Conservation (phyloP, 2,329 filamentous ascomycete species). For the Emergomyces pasteurianus region DNA sequence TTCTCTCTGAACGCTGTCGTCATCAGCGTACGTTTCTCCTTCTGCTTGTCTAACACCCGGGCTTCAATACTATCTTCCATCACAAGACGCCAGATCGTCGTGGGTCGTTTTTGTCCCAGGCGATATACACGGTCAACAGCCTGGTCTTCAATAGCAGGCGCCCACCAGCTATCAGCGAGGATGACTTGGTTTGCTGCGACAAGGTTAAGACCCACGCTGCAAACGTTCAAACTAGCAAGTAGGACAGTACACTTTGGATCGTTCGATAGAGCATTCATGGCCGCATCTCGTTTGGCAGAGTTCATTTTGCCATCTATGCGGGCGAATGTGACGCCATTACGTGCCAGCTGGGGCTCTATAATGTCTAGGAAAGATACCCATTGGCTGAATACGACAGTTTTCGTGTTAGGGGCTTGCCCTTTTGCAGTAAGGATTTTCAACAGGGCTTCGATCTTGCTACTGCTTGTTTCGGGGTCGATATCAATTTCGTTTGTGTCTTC, state of each 20-base stretch:
- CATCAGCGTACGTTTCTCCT: conserved; percentile 66
- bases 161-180: conserved; percentile 80
- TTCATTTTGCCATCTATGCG: conserved; percentile 75
- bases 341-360: conserved; percentile 55
- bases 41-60: conserved; percentile 64
- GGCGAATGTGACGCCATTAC: conserved; percentile 49
- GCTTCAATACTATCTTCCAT: conserved; percentile 75
- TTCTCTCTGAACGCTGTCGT: conserved; percentile 66
- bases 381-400: conserved; percentile 72
- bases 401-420: conserved; percentile 52
- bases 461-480: conserved; percentile 53
- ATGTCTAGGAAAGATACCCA: conserved; percentile 71
- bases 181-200: conserved; percentile 79
- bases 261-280: conserved; percentile 54
- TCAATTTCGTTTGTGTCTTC: conserved; percentile 37
- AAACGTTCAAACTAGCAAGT: conserved; percentile 70
- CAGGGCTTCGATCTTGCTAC: conserved; percentile 72
- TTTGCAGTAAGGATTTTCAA: conserved; percentile 63
- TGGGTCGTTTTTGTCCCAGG: conserved; percentile 67
- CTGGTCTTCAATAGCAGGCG: conserved; percentile 84
- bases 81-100: conserved; percentile 68
- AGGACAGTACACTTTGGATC: conserved; percentile 60
- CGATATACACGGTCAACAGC: conserved; percentile 81
- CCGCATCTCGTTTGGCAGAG: conserved; percentile 55
- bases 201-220: conserved; percentile 75